A percentile compares a stretch with the other conserved stretches of the same genome.
phyloP scores from a whole-genome alignment of 1,284 basidiomycete species.

The Boletus austroedulis region DNA sequence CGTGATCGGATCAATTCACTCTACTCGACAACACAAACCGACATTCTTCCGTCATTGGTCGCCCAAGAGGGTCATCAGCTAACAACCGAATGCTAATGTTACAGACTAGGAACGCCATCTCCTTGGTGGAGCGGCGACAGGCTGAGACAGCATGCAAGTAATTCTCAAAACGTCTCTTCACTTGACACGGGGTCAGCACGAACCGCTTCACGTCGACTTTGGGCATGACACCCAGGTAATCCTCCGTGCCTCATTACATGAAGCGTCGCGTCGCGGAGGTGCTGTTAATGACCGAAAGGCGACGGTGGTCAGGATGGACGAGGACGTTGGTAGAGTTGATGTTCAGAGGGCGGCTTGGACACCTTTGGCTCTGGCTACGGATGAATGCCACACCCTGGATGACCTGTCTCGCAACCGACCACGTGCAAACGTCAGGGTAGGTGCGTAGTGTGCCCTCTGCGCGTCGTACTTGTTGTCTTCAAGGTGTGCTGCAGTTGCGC shows the following conservation, averaged over 20 bases:
- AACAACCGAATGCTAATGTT: background rate
- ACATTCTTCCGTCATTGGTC: too few species aligned
- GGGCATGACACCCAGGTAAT: background rate
- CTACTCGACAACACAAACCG: too few species aligned
- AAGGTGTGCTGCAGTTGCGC: too few species aligned
- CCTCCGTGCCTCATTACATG: background rate
- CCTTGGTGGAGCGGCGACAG: background rate
- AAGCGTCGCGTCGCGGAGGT: background rate
- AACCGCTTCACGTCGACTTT: background rate
- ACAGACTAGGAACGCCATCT: background rate
- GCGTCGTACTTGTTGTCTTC: too few species aligned
- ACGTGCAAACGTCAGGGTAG: too few species aligned
- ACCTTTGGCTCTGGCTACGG: too few species aligned
- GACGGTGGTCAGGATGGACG: background rate
- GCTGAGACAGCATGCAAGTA: background rate
- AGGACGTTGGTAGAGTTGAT: background rate
- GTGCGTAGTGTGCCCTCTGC: too few species aligned
- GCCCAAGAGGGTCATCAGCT: background rate
- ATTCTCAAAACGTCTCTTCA: background rate
- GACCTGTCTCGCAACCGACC: too few species aligned
- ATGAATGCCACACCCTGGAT: too few species aligned
- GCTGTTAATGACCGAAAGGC: background rate
- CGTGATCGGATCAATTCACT: too few species aligned
- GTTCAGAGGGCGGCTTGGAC: too few species aligned
- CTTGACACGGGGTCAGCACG: background rate